phyloP scores from a whole-genome alignment of 2,329 filamentous ascomycete genomes.

The Claviceps monticola region DNA sequence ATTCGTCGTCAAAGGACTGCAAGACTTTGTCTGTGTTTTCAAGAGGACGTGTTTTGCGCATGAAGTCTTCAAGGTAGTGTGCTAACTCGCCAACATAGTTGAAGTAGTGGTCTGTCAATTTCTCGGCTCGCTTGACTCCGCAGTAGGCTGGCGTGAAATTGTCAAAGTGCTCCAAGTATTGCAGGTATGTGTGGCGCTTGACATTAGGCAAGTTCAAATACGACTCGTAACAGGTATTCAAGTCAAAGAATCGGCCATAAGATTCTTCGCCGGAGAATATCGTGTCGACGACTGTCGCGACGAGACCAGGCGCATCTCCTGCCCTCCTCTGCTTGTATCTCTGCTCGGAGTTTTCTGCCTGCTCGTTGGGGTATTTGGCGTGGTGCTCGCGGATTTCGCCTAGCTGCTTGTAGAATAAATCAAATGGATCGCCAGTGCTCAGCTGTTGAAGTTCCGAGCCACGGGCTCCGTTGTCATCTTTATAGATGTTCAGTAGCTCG shows the following conservation, averaged over 20 bases:
- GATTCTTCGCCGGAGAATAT: constrained; percentile 95
- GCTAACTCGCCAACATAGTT: constrained; percentile 71
- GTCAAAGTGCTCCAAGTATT: constrained; percentile 88
- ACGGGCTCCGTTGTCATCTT: constrained; percentile 58
- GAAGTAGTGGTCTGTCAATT: constrained; percentile 87
- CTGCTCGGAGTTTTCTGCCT: constrained; percentile 85
- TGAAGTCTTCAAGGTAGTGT: constrained; percentile 75
- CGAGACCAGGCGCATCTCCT: constrained; percentile 48
- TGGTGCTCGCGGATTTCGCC: constrained; percentile 76
- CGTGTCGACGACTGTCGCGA: constrained; percentile 61
- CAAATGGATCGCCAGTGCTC: constrained; percentile 72
- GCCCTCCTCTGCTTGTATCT: constrained; percentile 64
- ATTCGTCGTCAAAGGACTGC: constrained; percentile 64
- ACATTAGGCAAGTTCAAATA: constrained; percentile 82
- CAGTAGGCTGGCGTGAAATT: constrained; percentile 62
- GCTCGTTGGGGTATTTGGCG: constrained; percentile 81
- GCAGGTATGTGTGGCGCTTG: constrained; percentile 76
- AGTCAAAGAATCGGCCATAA: constrained; percentile 83
- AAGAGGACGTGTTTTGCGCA: constrained; percentile 70
- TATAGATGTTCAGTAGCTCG: constrained; percentile 70
- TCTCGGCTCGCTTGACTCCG: constrained; percentile 65
- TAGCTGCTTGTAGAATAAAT: constrained; percentile 81
- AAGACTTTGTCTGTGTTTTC: constrained; percentile 76
- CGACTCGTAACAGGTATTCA: constrained; percentile 70
- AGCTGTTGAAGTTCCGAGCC: constrained; percentile 73